Percentiles rank a stretch among this genome's conserved stretches.
Evolutionary conservation across 371 early-diverging fungal species (phyloP).

Genomic region (Phascolomyces articulosus): DNA sequence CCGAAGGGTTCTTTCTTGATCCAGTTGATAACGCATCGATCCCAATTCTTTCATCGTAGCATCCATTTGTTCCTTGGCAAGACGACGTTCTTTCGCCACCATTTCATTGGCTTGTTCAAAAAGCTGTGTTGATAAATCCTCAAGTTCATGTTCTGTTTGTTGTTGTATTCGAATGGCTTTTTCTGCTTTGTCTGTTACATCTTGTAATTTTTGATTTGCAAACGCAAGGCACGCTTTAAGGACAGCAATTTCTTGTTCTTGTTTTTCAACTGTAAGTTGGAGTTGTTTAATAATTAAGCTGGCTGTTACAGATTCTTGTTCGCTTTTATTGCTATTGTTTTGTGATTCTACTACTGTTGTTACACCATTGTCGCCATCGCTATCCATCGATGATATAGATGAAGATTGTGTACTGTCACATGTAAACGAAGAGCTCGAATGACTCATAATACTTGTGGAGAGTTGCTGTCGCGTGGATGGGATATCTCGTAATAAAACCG

Average conservation of each 20-base stretch:
- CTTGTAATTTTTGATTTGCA: background rate
- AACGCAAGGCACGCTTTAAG: background rate
- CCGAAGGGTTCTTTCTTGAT: background rate
- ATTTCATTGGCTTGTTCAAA: slow-evolving; percentile 88
- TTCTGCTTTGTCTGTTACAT: background rate
- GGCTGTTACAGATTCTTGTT: background rate
- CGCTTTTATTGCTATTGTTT: no score
- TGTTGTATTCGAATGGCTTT: background rate
- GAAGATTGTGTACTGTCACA: background rate
- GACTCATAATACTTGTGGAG: background rate
- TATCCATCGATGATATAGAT: background rate
- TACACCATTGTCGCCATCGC: no score
- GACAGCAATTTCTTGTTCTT: background rate
- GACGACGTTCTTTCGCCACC: slow-evolving; percentile 75
- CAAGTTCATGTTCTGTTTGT: slow-evolving; percentile 78
- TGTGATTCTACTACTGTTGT: no score
- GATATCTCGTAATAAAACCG: background rate
- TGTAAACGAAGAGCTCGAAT: background rate
- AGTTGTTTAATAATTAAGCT: background rate
- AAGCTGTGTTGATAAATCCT: slow-evolving; percentile 78
- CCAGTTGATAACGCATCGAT: slow-evolving; percentile 33
- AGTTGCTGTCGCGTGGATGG: background rate
- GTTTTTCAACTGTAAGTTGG: background rate
- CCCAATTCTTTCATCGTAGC: slow-evolving; percentile 32
- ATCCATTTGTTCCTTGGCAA: slow-evolving; percentile 36